Conservation (phyloP, 2,329 filamentous ascomycete genomes). For the Berkeleyomyces basicola region DNA sequence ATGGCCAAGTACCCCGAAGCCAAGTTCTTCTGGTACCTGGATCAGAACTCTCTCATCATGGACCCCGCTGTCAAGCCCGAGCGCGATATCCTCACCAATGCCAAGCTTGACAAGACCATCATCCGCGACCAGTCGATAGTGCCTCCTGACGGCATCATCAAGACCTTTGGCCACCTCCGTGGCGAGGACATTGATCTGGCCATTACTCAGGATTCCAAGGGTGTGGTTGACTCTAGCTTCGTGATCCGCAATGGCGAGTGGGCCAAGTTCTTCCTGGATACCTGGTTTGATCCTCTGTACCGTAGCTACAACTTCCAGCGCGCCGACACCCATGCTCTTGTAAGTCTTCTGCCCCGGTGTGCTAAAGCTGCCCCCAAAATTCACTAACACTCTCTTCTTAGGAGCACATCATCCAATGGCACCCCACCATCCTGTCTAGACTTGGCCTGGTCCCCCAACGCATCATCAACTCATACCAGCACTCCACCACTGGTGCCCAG, state of each 20-base stretch:
- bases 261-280: constrained; percentile 82
- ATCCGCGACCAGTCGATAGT: constrained; percentile 73
- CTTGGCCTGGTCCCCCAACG: constrained; percentile 80
- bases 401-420: constrained; percentile 90
- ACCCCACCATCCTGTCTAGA: constrained; percentile 84
- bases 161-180: constrained; percentile 72
- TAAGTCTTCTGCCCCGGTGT: constrained; percentile 25
- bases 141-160: constrained; percentile 91
- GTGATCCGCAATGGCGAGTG: constrained; percentile 72
- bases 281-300: constrained; percentile 92
- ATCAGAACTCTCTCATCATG: constrained; percentile 78
- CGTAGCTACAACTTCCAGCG: constrained; percentile 92
- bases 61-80: constrained; percentile 55
- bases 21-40: constrained; percentile 75
- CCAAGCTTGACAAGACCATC: constrained; percentile 60
- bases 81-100: constrained; percentile 49
- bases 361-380: background rate
- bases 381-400: constrained; percentile 20
- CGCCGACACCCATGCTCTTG: constrained; percentile 79
- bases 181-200: constrained; percentile 66
- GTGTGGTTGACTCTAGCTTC: constrained; percentile 61
- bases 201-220: constrained; percentile 68
- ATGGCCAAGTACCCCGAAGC: constrained; percentile 63
- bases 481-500: constrained; percentile 36
- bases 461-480: constrained; percentile 62